Evolutionary conservation across 83 land plant genomes (phyloP).

Genomic region (Diphasiastrum complanatum): DNA sequence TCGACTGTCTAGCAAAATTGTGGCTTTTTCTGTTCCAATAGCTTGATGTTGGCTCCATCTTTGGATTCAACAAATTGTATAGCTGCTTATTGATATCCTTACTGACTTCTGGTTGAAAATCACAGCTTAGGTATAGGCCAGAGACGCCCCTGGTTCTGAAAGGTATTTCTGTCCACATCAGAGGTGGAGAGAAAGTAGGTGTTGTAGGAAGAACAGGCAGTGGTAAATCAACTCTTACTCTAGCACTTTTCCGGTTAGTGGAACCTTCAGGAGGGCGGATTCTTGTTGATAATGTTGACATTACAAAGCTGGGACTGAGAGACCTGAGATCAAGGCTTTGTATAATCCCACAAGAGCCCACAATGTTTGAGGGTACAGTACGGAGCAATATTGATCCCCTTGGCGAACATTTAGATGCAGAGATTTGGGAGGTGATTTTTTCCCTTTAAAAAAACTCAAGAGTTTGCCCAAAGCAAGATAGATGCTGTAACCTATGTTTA

Average conservation of each 20-base stretch:
- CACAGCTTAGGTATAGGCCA: slow-evolving; percentile 32
- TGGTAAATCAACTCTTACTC: slow-evolving; percentile 30
- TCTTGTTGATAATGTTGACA: slow-evolving; percentile 26
- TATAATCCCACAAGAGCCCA: slow-evolving; percentile 35
- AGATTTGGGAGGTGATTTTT: slow-evolving; percentile 33
- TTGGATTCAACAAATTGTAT: neutral
- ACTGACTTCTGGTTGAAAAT: neutral
- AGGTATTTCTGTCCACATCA: slow-evolving; percentile 20
- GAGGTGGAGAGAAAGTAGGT: slow-evolving; percentile 29
- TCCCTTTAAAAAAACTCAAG: neutral
- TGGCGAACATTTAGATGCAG: slow-evolving; percentile 13
- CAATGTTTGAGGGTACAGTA: slow-evolving; percentile 32
- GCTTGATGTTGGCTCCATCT: neutral
- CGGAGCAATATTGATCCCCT: slow-evolving; percentile 33
- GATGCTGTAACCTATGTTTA: neutral
- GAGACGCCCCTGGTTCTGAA: slow-evolving; percentile 30
- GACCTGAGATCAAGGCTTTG: slow-evolving; percentile 27
- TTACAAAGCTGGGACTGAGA: slow-evolving; percentile 19
- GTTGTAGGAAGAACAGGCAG: slow-evolving; percentile 36
- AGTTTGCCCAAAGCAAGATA: neutral
- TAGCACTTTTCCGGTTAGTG: slow-evolving; percentile 29
- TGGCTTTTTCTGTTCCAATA: neutral
- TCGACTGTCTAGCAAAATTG: neutral
- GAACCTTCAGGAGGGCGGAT: slow-evolving; percentile 28
- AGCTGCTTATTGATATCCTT: neutral